These are phyloP conservation scores for Yamadazyma endophytica DNA, from an alignment of 805 yeast species.

Conservation along the genomic window DNA sequence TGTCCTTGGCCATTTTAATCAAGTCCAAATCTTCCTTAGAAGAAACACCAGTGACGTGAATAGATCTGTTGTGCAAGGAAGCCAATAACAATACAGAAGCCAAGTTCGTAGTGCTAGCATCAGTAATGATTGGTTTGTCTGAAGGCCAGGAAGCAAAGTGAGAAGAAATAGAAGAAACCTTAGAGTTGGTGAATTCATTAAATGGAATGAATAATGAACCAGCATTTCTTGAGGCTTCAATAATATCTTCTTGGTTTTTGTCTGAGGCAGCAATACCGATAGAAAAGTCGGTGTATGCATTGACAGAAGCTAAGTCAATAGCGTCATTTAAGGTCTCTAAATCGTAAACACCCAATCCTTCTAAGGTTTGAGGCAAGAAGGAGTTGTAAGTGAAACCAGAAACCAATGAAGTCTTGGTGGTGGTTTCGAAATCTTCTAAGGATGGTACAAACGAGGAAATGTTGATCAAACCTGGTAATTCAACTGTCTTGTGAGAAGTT, in stretches of 20 bases:
- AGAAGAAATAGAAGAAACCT: conserved; percentile 73
- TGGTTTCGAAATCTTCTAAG: conserved; percentile 60
- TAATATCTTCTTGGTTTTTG: conserved; percentile 56
- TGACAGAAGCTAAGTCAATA: conserved; percentile 48
- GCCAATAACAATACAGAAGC: conserved; percentile 92
- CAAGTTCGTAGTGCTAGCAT: conserved; percentile 85
- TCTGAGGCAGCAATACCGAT: conserved; percentile 81
- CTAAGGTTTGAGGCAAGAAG: conserved; percentile 65
- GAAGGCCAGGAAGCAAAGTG: conserved; percentile 85
- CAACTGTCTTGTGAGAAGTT: conserved; percentile 78
- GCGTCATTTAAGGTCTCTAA: conserved; percentile 63
- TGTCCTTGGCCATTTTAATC: conserved; percentile 79
- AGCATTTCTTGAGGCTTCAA: conserved; percentile 59
- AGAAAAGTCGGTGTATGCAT: conserved; percentile 78
- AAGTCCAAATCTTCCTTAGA: conserved; percentile 77
- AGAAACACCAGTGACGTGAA: conserved; percentile 86
- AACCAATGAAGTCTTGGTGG: conserved; percentile 67
- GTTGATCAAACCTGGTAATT: conserved; percentile 84
- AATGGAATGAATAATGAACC: conserved; percentile 82
- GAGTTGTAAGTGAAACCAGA: conserved; percentile 88
- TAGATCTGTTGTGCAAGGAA: conserved; percentile 75
- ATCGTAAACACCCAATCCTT: conserved; percentile 63
- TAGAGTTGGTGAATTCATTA: conserved; percentile 62
- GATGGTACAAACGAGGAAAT: conserved; percentile 76
- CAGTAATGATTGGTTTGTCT: conserved; percentile 81